These are phyloP conservation scores for Cryptosporidium meleagridis DNA, from an alignment of 169 alveolate species.

Conservation along the genomic window DNA sequence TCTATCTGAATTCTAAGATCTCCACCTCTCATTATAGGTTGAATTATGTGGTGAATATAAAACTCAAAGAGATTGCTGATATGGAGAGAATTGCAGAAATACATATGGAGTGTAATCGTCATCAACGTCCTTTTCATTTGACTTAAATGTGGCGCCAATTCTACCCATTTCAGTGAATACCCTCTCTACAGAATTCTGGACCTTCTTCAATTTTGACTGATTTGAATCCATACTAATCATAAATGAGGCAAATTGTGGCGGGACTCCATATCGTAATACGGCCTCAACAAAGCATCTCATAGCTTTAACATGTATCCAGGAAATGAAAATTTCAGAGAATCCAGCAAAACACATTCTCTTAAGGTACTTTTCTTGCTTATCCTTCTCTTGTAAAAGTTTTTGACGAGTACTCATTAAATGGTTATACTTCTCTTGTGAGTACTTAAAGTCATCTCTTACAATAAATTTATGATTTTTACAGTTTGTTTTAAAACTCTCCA, in stretches of 20 bases:
- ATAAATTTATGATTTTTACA: constrained; percentile 82
- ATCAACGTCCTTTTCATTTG: constrained; percentile 63
- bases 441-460: constrained; percentile 83
- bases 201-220: constrained; percentile 74
- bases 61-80: constrained; percentile 40
- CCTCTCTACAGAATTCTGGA: constrained; percentile 74
- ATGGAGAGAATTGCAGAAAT: constrained; percentile 58
- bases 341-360: constrained; percentile 88
- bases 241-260: constrained; percentile 87
- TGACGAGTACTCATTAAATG: constrained; percentile 82
- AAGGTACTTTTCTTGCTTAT: constrained; percentile 86
- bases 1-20: not conserved
- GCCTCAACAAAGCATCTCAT: constrained; percentile 91
- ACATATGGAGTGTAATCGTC: constrained; percentile 74
- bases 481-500: constrained; percentile 81
- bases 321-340: constrained; percentile 88
- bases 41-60: not conserved
- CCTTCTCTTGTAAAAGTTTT: constrained; percentile 85
- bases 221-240: constrained; percentile 76
- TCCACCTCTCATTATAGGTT: not conserved
- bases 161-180: constrained; percentile 77
- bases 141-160: constrained; percentile 54
- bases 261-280: constrained; percentile 90
- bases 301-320: constrained; percentile 89
- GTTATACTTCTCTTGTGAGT: constrained; percentile 85